Base-by-base conservation (phyloP, 148 eudicot genomes). In the Gaultheria prostrata region DNA sequence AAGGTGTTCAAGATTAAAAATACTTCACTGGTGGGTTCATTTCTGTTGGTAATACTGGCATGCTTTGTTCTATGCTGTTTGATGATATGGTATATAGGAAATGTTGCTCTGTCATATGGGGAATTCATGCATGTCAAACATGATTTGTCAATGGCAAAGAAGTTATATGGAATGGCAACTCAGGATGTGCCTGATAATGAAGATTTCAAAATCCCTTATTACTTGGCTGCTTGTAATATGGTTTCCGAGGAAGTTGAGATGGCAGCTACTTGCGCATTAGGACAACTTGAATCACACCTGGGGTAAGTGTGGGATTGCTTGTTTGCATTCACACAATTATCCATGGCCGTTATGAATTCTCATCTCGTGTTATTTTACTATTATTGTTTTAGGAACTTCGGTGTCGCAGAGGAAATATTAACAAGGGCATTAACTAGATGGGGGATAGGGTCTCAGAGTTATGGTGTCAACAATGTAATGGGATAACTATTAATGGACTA, bases 201-300 rank as follows among this genome's bases (percentile, higher is more conserved):
- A 86, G 92, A 90, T 86, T 89, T 87, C 53, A 84, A 85, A 67
- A 88, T 91, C 61, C 92, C 91, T 35, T 83, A 91, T 85, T 81
- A 84, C 84, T 71, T 93, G 79, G 93, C 92, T 81, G 93, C 98
- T 86, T 92, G 97, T 90, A 97, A 94, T 85, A 97, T 97, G 98
- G 85, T 85, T 10, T 77, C 93, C 33, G 89, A 91, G 84, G 95
- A 94, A 87, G 92, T 91, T 83, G 79, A 84, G 65, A 73, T 94
- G 88, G 99, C 92, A 61, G 94, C 98, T 77, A 91, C 93, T 48
- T 94, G 99, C 87, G 84, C 97, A 73, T 81, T 94, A 84, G 98
- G 99, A 51, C 99, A 96, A 90, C 93, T 96, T 76, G 95, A 96
- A 89, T 88, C 94, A 84, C 97, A 94, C 83, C 46, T 92, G 86